phyloP scores from a whole-genome alignment of 306 rosid species.

The Delonix regia region DNA sequence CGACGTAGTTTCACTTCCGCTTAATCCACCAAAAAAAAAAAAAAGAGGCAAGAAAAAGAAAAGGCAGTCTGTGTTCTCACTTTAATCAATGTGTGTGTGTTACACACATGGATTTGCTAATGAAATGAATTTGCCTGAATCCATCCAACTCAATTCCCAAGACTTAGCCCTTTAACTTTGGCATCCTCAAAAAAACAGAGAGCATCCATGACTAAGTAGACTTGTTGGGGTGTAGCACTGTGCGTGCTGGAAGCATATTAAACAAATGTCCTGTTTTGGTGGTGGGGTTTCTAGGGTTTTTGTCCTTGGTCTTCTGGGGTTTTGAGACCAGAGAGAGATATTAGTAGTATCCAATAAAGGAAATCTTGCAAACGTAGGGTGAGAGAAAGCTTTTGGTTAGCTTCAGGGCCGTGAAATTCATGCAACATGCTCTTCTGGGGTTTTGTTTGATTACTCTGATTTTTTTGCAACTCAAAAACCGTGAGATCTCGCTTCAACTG shows the following conservation, averaged over 20 bases:
- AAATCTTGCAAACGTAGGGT: not conserved
- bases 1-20: not conserved
- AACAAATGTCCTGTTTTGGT: constrained; percentile 24
- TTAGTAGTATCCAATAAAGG: constrained; percentile 1
- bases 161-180: constrained; percentile 14
- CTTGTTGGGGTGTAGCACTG: not conserved
- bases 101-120: constrained; percentile 34
- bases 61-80: constrained; percentile 39
- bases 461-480: constrained; percentile 36
- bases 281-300: constrained; percentile 42
- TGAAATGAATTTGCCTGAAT: constrained; percentile 30
- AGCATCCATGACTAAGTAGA: constrained; percentile 15
- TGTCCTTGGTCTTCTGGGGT: constrained; percentile 51
- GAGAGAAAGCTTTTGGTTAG: not conserved
- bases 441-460: constrained; percentile 24
- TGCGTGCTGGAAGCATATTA: constrained; percentile 30
- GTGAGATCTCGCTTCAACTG: constrained; percentile 48
- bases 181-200: not conserved
- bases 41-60: constrained; percentile 23
- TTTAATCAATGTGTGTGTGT: constrained; percentile 49
- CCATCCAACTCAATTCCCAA: constrained; percentile 54
- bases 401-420: constrained; percentile 6
- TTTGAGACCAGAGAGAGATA: constrained; percentile 38
- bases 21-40: not conserved
- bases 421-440: constrained; percentile 25